Conservation (phyloP, 495 filamentous ascomycete genomes). For the Lindgomyces ingoldianus region DNA sequence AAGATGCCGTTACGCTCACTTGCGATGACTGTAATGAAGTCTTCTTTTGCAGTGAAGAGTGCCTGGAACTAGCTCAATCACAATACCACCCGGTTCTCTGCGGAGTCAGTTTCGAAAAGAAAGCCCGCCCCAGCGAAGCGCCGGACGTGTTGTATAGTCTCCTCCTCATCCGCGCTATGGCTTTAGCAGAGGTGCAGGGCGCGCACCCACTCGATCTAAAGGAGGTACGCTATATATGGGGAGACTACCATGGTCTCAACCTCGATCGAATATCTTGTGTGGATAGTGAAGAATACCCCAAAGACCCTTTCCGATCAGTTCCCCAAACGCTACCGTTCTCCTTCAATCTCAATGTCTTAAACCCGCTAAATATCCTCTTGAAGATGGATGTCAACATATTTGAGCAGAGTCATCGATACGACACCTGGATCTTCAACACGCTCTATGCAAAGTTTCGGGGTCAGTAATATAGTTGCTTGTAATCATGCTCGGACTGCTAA, state of each 20-base stretch:
- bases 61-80: slow-evolving; percentile 67
- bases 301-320: slow-evolving; percentile 45
- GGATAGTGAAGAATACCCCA: slow-evolving; percentile 4
- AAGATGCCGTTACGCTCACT: slow-evolving; percentile 40
- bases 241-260: slow-evolving; percentile 58
- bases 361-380: slow-evolving; percentile 79
- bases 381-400: slow-evolving; percentile 92
- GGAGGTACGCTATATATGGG: slow-evolving; percentile 93
- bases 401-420: slow-evolving; percentile 61
- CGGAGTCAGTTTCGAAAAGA: slow-evolving; percentile 74
- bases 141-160: slow-evolving; percentile 70
- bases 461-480: background rate
- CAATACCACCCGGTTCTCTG: slow-evolving; percentile 87
- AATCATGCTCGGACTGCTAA: background rate
- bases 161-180: slow-evolving; percentile 65
- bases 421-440: slow-evolving; percentile 93
- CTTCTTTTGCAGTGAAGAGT: slow-evolving; percentile 80
- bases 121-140: slow-evolving; percentile 67
- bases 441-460: slow-evolving; percentile 88
- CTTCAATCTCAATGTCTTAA: slow-evolving; percentile 80
- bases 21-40: slow-evolving; percentile 79
- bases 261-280: slow-evolving; percentile 18
- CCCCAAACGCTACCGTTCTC: slow-evolving; percentile 77
- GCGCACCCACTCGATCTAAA: slow-evolving; percentile 79
- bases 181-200: slow-evolving; percentile 81